Evolutionary conservation across 2,329 filamentous ascomycete species (phyloP).

Genomic region (Cladosporium oxysporum): DNA sequence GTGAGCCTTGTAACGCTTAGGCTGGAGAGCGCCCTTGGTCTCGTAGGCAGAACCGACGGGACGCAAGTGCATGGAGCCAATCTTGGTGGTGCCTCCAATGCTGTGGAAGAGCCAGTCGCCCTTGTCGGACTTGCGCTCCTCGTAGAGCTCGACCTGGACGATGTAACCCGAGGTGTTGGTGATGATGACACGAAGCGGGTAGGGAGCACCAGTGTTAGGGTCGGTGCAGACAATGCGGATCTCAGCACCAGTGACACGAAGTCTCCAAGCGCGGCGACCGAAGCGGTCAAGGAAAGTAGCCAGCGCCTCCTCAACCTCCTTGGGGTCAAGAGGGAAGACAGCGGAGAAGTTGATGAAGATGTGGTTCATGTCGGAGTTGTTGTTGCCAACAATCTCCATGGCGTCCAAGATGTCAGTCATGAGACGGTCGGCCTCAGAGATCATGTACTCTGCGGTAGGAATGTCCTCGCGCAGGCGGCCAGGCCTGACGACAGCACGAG

Average conservation of each 20-base stretch:
- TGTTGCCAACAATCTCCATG: constrained; percentile 97
- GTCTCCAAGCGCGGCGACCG: constrained; percentile 89
- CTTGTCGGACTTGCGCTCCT: constrained; percentile 96
- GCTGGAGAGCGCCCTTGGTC: constrained; percentile 97
- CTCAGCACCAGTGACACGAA: constrained; percentile 94
- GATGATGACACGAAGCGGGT: constrained; percentile 93
- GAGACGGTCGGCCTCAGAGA: constrained; percentile 92
- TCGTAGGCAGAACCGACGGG: constrained; percentile 90
- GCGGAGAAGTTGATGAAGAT: constrained; percentile 99
- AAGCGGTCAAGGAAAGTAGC: constrained; percentile 96
- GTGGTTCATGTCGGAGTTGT: constrained; percentile 98
- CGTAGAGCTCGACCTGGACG: constrained; percentile 95
- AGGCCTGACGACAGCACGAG: constrained; percentile 89
- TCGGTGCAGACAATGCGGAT: constrained; percentile 99
- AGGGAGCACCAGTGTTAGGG: constrained; percentile 76
- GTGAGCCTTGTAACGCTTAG: constrained; percentile 99
- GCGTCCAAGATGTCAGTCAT: constrained; percentile 98
- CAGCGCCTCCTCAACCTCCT: constrained; percentile 88
- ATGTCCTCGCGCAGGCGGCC: constrained; percentile 96
- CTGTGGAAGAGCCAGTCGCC: constrained; percentile 98
- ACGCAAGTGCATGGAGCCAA: constrained; percentile 91
- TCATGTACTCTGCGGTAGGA: constrained; percentile 96
- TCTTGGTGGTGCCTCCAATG: constrained; percentile 91
- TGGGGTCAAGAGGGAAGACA: constrained; percentile 87
- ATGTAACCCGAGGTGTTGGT: constrained; percentile 98